These are phyloP conservation scores for Aspergillus conjunctus DNA, from an alignment of 495 filamentous ascomycete genomes.

Conservation along the genomic window DNA sequence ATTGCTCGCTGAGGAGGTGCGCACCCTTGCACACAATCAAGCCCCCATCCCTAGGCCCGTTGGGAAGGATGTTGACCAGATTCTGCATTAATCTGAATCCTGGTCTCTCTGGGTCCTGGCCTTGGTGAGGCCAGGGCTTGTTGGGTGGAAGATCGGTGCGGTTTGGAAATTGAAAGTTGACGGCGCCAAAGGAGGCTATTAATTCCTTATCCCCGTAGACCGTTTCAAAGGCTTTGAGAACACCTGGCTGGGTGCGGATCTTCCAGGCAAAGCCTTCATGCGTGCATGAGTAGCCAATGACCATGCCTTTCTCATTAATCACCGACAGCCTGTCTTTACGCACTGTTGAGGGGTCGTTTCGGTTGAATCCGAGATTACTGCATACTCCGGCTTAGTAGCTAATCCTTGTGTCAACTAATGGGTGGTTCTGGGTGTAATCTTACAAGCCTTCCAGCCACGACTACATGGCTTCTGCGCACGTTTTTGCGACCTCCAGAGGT, in stretches of 20 bases:
- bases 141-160: conserved; percentile 6
- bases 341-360: conserved; percentile 38
- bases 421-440: too few species aligned
- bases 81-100: conserved; percentile 5
- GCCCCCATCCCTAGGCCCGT: conserved; percentile 9
- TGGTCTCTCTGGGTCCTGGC: conserved; percentile 1
- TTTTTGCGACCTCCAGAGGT: conserved; percentile 26
- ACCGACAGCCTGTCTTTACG: conserved; percentile 37
- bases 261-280: conserved; percentile 49
- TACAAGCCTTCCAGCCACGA: conserved; percentile 42
- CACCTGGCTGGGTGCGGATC: conserved; percentile 41
- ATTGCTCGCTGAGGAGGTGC: conserved; percentile 9
- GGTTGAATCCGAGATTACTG: conserved; percentile 36
- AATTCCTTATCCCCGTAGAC: conserved; percentile 41
- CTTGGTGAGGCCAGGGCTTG: conserved; percentile 5
- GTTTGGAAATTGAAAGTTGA: conserved; percentile 43
- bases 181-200: conserved; percentile 47
- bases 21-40: conserved; percentile 9
- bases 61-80: neutral
- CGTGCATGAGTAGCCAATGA: conserved; percentile 34
- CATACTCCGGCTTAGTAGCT: too few species aligned
- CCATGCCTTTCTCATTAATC: conserved; percentile 46
- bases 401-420: too few species aligned
- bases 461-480: conserved; percentile 37
- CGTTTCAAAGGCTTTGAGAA: conserved; percentile 42